Conservation (phyloP, 2,329 filamentous ascomycete species). For the Penicillium sumatraense region DNA sequence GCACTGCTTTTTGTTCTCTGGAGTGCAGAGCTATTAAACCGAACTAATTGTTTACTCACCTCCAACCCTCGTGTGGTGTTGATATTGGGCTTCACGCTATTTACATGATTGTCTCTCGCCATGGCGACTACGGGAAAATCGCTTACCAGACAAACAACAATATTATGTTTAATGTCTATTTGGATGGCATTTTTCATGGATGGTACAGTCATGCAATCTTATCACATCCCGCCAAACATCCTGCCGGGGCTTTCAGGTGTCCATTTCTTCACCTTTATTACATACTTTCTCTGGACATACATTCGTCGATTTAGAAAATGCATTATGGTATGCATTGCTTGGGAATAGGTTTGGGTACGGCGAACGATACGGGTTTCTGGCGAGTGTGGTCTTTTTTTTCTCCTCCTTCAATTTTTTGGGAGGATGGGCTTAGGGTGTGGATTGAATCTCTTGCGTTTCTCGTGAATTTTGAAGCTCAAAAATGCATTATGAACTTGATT, state of each 20-base stretch:
- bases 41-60: background rate
- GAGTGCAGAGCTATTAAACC: background rate
- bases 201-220: background rate
- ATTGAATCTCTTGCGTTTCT: slow-evolving; percentile 15
- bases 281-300: slow-evolving; percentile 31
- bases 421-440: slow-evolving; percentile 7
- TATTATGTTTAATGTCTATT: background rate
- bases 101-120: background rate
- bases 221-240: slow-evolving; percentile 10
- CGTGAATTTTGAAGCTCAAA: slow-evolving; percentile 16
- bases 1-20: background rate
- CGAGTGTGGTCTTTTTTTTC: slow-evolving; percentile 15
- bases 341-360: slow-evolving; percentile 30
- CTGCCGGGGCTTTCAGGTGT: slow-evolving; percentile 9
- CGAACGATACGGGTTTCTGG: slow-evolving; percentile 31
- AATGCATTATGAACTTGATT: slow-evolving; percentile 12
- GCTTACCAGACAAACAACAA: background rate
- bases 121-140: background rate
- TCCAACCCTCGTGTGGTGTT: background rate
- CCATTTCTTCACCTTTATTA: slow-evolving; percentile 19
- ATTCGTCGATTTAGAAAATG: slow-evolving; percentile 36
- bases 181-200: background rate
- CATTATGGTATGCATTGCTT: slow-evolving; percentile 36
- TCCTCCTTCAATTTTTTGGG: slow-evolving; percentile 16
- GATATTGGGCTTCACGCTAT: background rate